Evolutionary conservation across 352 stramenopile genomes (phyloP), one percentile per base, ranked within the genome.

Genomic region (Pythium rishiriense): DNA sequence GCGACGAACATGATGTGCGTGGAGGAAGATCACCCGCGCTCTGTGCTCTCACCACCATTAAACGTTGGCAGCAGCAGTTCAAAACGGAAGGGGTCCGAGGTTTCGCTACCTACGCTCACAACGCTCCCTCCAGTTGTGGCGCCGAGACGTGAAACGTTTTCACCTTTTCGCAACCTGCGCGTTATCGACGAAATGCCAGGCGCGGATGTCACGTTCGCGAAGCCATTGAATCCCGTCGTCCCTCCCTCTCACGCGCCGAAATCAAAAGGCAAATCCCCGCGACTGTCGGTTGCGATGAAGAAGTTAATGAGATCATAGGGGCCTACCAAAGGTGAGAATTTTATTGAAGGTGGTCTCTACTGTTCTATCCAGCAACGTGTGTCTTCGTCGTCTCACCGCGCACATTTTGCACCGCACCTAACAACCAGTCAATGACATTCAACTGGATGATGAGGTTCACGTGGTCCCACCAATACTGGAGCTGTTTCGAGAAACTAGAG

Each of bases 391-490:
- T 37, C 28, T 72, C 65, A 29, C 79, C 71, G 15, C 52, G 73
- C 0, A 59, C 19, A 10, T 66, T 75, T 51, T 91, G 78, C 19
- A 89, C 42, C 45, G 74, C 50, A 25, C 67, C 55, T 58, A 91
- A 66, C 10, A 74, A 25, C 49, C 81, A 87, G 58, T 94, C 79
- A 47, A 90, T 58, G 7, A 92, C 59, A 11, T 67, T 74, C 28
- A 93, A 66, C 46, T 81, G 79, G 31, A 91, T 73, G 11, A 80
- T 57, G 26, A 94, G 74, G 41, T 85, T 87, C 24, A 79, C 53
- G 59, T 92, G 82, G 39, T 94, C 78, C 71, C 76, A 75, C 77
- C 78, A 91, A 51, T 87, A 93, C 46, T 53, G 50, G 4, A 70
- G 21, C 5, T 45, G 63, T 37, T 41, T 39, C 4, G 53, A 57